Base-by-base conservation (phyloP, 2,329 filamentous ascomycete genomes). In the Allantophomopsis lycopodina region DNA sequence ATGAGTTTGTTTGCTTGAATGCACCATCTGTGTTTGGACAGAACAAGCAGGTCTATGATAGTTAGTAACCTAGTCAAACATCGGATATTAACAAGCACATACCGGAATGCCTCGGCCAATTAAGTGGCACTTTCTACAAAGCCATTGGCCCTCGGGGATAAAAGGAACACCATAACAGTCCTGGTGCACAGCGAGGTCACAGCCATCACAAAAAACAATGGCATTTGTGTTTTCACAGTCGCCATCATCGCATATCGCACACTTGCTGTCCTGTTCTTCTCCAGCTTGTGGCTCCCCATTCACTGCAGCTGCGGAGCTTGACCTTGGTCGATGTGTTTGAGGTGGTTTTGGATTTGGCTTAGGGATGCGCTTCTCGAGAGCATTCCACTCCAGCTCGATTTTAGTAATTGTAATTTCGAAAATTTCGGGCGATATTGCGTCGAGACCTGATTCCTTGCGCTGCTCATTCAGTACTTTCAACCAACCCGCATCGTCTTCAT, bases 201-300 rank as follows among this genome's bases (percentile, higher is more conserved):
- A 98, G 3, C 91, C 91, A 56, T 98, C 91, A 57, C 91, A 98
- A 56, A 98, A 98, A 16, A 98, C 91, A 53, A 98, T 98, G 1
- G 91, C 91, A 55, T 98, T 98, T 16, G 91, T 93, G 59, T 98
- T 98, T 62, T 98, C 91, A 55, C 91, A 98, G 55, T 98, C 91
- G n/a, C 91, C 91, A 54, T 98, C 91, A 55, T 98, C 91, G 57
- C 91, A 98, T 42, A 98, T 93, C 16, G 86, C 88, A 56, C 91
- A 98, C 60, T 94, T 96, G 50, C 83, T 94, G 59, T 98, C 91
- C 50, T 91, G 88, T 60, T 96, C 89, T 61, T 96, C 91, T 15
- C 86, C 86, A 20, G 73, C 78, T 47, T 82, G 76, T 35, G 83
- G 80, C 62, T 96, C 91, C 40, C 91, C 89, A 58, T 95, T 96